Percentiles rank a stretch among this genome's conserved stretches.
Evolutionary conservation across 805 yeast species (phyloP).

Genomic region (Priceomyces carsonii): DNA sequence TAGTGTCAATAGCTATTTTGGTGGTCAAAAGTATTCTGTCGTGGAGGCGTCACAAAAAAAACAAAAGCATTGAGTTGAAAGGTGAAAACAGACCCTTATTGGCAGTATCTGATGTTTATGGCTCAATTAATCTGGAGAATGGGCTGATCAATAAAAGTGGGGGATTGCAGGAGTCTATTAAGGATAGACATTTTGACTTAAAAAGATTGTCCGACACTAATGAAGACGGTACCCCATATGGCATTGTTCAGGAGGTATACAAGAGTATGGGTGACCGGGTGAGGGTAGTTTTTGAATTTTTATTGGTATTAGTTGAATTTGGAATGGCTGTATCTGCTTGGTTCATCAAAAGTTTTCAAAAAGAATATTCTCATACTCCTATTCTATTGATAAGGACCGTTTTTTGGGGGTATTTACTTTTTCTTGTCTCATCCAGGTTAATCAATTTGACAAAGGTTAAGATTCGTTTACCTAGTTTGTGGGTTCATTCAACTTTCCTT

Average conservation of each 20-base stretch:
- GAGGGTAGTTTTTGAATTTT: constrained; percentile 50
- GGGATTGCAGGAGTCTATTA: constrained; percentile 31
- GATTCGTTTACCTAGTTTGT: constrained; percentile 54
- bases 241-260: constrained; percentile 46
- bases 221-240: constrained; percentile 64
- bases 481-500: constrained; percentile 59
- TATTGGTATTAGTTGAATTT: constrained; percentile 46
- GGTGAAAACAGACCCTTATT: constrained; percentile 35
- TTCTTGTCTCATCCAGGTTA: constrained; percentile 41
- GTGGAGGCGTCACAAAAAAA: constrained; percentile 5
- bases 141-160: constrained; percentile 2
- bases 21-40: constrained; percentile 19
- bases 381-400: constrained; percentile 26
- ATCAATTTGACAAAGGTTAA: constrained; percentile 26
- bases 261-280: constrained; percentile 55
- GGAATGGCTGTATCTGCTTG: constrained; percentile 35
- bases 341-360: constrained; percentile 24
- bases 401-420: constrained; percentile 48
- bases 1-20: constrained; percentile 28
- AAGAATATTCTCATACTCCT: constrained; percentile 32
- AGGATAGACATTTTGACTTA: constrained; percentile 67
- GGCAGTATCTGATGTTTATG: constrained; percentile 33
- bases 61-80: constrained; percentile 13
- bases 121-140: constrained; percentile 18
- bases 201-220: constrained; percentile 52